Percentiles rank a stretch among this genome's conserved stretches.
Evolutionary conservation across 2,329 filamentous ascomycete genomes (phyloP).

Genomic region (Dothideomycetes sp.): DNA sequence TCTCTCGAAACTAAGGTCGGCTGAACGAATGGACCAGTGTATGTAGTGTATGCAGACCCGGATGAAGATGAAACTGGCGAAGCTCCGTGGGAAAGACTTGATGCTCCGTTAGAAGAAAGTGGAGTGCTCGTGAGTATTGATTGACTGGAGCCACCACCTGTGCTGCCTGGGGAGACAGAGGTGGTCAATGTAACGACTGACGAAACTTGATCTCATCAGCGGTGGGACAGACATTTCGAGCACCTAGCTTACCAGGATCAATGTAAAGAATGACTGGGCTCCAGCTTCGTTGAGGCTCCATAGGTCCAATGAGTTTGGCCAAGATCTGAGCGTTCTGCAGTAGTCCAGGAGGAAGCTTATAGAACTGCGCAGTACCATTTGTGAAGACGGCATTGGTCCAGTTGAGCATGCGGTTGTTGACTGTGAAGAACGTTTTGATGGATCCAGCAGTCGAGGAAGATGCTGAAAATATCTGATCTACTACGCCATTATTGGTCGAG

Average conservation of each 20-base stretch:
- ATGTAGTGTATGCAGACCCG: too few relatives aligned
- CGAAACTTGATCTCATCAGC: too few relatives aligned
- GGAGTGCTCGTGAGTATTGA: too few relatives aligned
- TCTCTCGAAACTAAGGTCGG: too few relatives aligned
- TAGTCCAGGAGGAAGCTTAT: conserved; percentile 15
- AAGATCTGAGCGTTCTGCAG: conserved; percentile 18
- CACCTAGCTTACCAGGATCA: conserved; percentile 12
- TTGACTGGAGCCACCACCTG: too few relatives aligned
- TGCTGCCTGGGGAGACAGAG: too few relatives aligned
- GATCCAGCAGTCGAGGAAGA: conserved; percentile 11
- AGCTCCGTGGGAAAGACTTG: too few relatives aligned
- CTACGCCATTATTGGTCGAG: conserved; percentile 15
- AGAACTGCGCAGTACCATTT: conserved; percentile 21
- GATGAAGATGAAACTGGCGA: too few relatives aligned
- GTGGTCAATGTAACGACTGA: too few relatives aligned
- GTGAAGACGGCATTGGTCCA: conserved; percentile 23
- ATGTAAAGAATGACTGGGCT: conserved; percentile 17
- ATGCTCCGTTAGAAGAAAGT: too few relatives aligned
- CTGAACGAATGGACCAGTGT: too few relatives aligned
- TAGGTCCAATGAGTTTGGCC: conserved; percentile 17
- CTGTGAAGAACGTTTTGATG: conserved; percentile 20
- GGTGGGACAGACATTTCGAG: too few relatives aligned
- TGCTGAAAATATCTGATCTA: conserved; percentile 17
- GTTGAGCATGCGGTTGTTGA: conserved; percentile 15
- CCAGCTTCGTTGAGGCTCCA: conserved; percentile 15